A percentile compares a stretch with the other conserved stretches of the same genome.
phyloP scores from a whole-genome alignment of 2,329 filamentous ascomycete genomes.

The Clarireedia sp. region DNA sequence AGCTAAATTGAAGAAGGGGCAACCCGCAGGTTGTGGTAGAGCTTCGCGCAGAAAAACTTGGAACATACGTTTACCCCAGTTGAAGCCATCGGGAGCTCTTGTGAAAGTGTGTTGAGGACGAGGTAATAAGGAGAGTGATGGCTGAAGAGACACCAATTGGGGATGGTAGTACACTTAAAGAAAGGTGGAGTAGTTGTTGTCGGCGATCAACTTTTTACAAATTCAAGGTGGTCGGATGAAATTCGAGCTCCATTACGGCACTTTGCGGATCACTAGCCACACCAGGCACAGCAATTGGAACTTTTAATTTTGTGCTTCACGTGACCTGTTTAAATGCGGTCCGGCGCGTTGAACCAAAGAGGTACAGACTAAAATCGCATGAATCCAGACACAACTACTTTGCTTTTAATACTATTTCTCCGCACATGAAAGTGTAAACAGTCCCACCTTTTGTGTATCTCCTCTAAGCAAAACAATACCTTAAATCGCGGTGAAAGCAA shows the following conservation, averaged over 20 bases:
- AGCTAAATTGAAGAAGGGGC: background rate
- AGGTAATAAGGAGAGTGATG: conserved; percentile 10
- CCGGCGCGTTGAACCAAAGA: background rate
- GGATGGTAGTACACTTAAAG: conserved; percentile 17
- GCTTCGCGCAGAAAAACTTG: conserved; percentile 14
- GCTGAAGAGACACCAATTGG: conserved; percentile 24
- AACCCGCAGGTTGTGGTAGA: background rate
- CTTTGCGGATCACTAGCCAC: conserved; percentile 6
- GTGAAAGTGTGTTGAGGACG: conserved; percentile 7
- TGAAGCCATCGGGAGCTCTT: conserved; percentile 31
- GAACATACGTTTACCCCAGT: conserved; percentile 45
- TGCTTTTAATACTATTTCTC: too few species aligned
- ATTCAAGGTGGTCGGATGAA: conserved; percentile 17
- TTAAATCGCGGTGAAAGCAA: conserved; percentile 4
- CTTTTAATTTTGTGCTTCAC: background rate
- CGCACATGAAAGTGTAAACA: too few species aligned
- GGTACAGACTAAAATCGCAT: background rate
- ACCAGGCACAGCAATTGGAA: background rate
- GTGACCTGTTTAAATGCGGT: conserved; percentile 8
- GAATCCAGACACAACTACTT: background rate
- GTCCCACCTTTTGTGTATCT: too few species aligned
- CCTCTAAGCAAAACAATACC: background rate
- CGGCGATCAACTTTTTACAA: conserved; percentile 16
- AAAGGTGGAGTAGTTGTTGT: conserved; percentile 13
- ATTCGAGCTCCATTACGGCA: conserved; percentile 9